These are phyloP conservation scores for Amanita rubescens DNA, from an alignment of 768 basidiomycete genomes.

Conservation along the genomic window DNA sequence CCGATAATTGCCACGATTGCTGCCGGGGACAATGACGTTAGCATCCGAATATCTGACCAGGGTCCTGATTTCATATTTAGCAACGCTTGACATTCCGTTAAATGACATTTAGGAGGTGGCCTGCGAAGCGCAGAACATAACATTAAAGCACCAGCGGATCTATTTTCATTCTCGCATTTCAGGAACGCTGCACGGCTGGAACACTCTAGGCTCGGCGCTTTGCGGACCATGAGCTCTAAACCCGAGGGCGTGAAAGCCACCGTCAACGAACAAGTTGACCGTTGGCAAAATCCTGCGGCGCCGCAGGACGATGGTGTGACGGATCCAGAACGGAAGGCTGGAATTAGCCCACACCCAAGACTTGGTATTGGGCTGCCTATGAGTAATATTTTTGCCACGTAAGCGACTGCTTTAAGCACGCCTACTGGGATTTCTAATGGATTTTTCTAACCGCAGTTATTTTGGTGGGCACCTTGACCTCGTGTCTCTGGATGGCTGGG, in stretches of 20 bases:
- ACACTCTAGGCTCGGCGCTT: slow-evolving; percentile 55
- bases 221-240: slow-evolving; percentile 55
- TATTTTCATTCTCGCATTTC: slow-evolving; percentile 86
- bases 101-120: slow-evolving; percentile 53
- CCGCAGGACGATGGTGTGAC: slow-evolving; percentile 12
- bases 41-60: slow-evolving; percentile 87
- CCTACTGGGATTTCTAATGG: neutral
- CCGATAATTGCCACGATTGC: slow-evolving; percentile 70
- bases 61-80: slow-evolving; percentile 33
- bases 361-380: slow-evolving; percentile 84
- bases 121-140: slow-evolving; percentile 39
- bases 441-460: slow-evolving; percentile 40
- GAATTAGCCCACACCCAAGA: slow-evolving; percentile 46
- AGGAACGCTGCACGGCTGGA: slow-evolving; percentile 69
- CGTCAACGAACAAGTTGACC: slow-evolving; percentile 67
- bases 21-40: slow-evolving; percentile 63
- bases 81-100: slow-evolving; percentile 7
- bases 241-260: slow-evolving; percentile 67
- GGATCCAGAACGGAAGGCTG: slow-evolving; percentile 36
- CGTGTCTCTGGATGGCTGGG: slow-evolving; percentile 78
- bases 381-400: slow-evolving; percentile 87
- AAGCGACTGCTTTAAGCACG: slow-evolving; percentile 15
- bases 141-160: slow-evolving; percentile 60
- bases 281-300: slow-evolving; percentile 30
- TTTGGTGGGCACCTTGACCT: slow-evolving; percentile 78